Percentiles rank a stretch among this genome's conserved stretches.
Evolutionary conservation across 345 rosid genomes (phyloP).

Genomic region (Euphorbia pulcherrima): DNA sequence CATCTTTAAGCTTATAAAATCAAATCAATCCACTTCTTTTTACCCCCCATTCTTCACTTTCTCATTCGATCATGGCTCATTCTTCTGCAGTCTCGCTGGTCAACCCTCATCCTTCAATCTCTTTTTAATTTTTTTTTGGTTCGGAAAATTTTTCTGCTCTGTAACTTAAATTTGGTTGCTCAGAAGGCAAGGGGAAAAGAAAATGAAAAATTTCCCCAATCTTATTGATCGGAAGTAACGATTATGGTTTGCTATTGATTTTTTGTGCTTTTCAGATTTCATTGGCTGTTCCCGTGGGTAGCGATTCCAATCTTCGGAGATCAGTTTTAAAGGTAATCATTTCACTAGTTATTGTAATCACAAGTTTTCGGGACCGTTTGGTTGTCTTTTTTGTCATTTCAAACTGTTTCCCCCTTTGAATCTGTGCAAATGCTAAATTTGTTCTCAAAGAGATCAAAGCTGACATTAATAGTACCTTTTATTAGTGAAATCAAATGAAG

Average conservation of each 20-base stretch:
- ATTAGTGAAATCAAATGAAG: background rate
- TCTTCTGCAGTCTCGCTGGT: slow-evolving; percentile 43
- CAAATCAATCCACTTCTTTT: background rate
- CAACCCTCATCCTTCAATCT: background rate
- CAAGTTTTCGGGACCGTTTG: background rate
- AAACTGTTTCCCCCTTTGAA: background rate
- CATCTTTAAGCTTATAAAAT: background rate
- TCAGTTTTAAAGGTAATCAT: slow-evolving; percentile 42
- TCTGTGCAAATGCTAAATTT: background rate
- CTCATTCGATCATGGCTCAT: slow-evolving; percentile 41
- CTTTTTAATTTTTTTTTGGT: background rate
- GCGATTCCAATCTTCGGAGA: slow-evolving; percentile 36
- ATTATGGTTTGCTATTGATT: background rate
- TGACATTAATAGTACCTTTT: background rate
- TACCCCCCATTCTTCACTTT: background rate
- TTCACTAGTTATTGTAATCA: background rate
- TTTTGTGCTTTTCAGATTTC: slow-evolving; percentile 37
- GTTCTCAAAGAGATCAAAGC: background rate
- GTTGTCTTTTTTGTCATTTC: background rate
- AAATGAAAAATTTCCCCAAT: background rate
- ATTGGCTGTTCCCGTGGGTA: slow-evolving; percentile 36
- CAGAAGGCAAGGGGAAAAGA: background rate
- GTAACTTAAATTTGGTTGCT: background rate
- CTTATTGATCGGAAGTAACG: background rate
- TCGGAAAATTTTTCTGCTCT: too few species aligned